Evolutionary conservation across 2,329 filamentous ascomycete species (phyloP).

Genomic region (Microdochium bolleyi): DNA sequence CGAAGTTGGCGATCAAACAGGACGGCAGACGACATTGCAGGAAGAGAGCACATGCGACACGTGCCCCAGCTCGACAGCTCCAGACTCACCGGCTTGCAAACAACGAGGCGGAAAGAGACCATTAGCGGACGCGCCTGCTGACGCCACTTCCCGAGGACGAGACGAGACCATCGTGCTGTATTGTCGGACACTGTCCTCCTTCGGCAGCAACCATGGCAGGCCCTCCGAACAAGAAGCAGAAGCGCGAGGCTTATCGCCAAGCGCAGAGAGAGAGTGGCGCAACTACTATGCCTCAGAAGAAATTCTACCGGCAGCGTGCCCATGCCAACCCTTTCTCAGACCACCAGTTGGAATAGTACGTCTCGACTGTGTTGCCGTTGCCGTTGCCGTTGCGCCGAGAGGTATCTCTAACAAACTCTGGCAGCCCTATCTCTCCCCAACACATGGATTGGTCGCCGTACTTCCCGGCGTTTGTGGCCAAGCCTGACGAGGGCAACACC

Average conservation of each 20-base stretch:
- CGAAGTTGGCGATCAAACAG: neutral
- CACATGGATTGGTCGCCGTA: slow-evolving; percentile 88
- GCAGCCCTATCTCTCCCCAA: slow-evolving; percentile 67
- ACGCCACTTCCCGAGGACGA: too few species aligned
- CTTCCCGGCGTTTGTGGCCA: slow-evolving; percentile 65
- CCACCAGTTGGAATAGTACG: slow-evolving; percentile 81
- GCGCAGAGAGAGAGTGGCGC: slow-evolving; percentile 41
- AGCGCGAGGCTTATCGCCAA: slow-evolving; percentile 58
- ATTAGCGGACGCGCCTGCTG: too few species aligned
- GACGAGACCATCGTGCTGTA: neutral
- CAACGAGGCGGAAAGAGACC: too few species aligned
- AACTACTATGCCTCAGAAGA: slow-evolving; percentile 76
- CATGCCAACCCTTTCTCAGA: slow-evolving; percentile 99
- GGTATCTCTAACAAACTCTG: slow-evolving; percentile 9
- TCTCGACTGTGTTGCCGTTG: slow-evolving; percentile 6
- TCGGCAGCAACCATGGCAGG: slow-evolving; percentile 25
- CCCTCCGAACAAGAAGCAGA: slow-evolving; percentile 49
- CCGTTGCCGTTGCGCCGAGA: slow-evolving; percentile 7
- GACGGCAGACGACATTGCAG: neutral
- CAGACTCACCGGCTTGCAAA: too few species aligned
- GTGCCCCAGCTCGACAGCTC: too few species aligned
- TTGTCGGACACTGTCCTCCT: neutral
- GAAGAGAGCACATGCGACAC: too few species aligned
- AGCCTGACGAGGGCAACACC: slow-evolving; percentile 16
- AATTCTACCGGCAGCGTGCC: slow-evolving; percentile 90